Evolutionary conservation across 2,329 filamentous ascomycete genomes (phyloP), one percentile per base, ranked within the genome.

Genomic region (Aspergillus puulaauensis): DNA sequence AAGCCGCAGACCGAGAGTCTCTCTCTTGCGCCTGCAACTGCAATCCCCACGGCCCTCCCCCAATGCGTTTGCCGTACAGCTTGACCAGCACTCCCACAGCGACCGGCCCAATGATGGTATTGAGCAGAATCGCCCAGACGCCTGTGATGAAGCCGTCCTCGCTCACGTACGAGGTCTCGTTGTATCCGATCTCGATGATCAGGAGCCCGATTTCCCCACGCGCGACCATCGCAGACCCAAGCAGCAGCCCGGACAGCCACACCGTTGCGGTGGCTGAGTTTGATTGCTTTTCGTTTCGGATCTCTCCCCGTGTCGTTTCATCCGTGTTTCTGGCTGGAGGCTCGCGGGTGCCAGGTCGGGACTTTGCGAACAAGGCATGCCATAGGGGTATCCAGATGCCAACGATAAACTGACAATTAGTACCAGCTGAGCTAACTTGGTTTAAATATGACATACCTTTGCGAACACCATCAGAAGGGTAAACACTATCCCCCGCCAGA

Each of bases 161-260:
- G 24, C 80, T 75, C 19, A 82, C 77, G 1, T 79, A 59, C 1
- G 53, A 69, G 2, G 69, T 70, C 37, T 69, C 60, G 7, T 72
- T 72, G 23, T 69, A 67, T 4, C 70, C 70, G 7, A 72, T 66
- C 45, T 72, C 69, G 15, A 71, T 70, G 15, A 72, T 70, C 33
- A 72, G 46, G 3, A 71, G 65, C 2, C 70, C 70, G 41, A 72
- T 72, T 49, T 72, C 70, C 19, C 70, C 70, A 2, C 70, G 68
- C 3, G 70, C 70, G 3, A 72, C 70, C 70, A 71, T 72, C 4
- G 70, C 70, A 15, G 69, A 69, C 3, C 70, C 70, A 8, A 72
- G 55, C 19, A 72, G 66, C 6, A 65, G 43, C 1, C 57, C 70
- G 2, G 68, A 64, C 5, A 68, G 62, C 55, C 56, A 68, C 6